These are phyloP conservation scores for Cymodocea nodosa DNA, from an alignment of 116 monocot species.

Conservation along the genomic window DNA sequence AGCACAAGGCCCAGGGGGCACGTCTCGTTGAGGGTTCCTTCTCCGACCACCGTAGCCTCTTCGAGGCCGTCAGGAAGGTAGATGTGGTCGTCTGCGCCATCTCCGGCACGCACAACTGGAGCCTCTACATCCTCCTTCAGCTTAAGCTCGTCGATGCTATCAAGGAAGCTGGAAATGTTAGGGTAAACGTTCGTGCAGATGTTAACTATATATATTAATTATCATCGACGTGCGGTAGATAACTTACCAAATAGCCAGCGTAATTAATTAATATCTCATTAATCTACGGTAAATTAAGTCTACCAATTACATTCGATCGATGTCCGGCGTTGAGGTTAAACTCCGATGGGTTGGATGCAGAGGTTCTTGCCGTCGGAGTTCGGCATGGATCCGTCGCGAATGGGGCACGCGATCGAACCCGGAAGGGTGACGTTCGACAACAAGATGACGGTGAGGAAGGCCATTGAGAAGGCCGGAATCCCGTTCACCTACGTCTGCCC, in stretches of 20 bases:
- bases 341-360: too few species aligned
- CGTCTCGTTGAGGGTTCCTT: constrained; percentile 21
- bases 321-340: too few species aligned
- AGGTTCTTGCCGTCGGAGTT: constrained; percentile 58
- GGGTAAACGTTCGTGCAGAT: constrained; percentile 20
- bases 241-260: too few species aligned
- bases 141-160: constrained; percentile 45
- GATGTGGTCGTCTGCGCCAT: constrained; percentile 19
- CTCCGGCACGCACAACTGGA: constrained; percentile 6
- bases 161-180: constrained; percentile 33
- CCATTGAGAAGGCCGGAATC: constrained; percentile 45
- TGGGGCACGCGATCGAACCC: constrained; percentile 37
- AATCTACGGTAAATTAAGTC: too few species aligned
- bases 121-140: constrained; percentile 16
- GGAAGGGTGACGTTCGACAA: constrained; percentile 41
- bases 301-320: too few species aligned
- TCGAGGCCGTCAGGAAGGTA: constrained; percentile 10
- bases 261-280: too few species aligned
- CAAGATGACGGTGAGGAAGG: constrained; percentile 40
- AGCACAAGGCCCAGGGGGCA: constrained; percentile 7
- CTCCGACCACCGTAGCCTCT: constrained; percentile 21
- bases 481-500: constrained; percentile 51
- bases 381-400: constrained; percentile 41
- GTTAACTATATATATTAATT: too few species aligned
- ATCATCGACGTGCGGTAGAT: too few species aligned